Conservation (phyloP, 2,329 filamentous ascomycete species). For the Metarhizium robertsii region DNA sequence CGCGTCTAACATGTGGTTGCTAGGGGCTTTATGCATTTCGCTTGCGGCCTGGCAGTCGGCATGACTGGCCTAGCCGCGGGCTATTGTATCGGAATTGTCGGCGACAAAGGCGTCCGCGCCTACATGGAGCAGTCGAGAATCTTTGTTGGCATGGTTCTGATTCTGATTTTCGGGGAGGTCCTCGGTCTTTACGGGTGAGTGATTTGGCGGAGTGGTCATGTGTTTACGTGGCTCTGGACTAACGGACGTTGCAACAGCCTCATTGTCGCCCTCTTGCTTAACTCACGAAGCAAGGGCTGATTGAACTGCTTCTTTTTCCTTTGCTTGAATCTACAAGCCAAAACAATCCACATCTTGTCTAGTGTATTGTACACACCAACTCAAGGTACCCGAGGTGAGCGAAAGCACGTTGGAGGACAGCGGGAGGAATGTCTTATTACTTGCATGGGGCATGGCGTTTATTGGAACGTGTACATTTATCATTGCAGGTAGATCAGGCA, state of each 20-base stretch:
- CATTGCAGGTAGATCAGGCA: slow-evolving; percentile 1
- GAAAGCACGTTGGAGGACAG: not conserved
- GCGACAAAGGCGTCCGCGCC: slow-evolving; percentile 84
- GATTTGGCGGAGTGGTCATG: not conserved
- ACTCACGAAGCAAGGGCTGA: slow-evolving; percentile 69
- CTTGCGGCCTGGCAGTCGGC: slow-evolving; percentile 81
- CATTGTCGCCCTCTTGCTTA: slow-evolving; percentile 87
- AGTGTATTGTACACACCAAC: not conserved
- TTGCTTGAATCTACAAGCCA: not conserved
- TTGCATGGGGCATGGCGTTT: slow-evolving; percentile 30
- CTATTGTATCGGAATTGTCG: slow-evolving; percentile 93
- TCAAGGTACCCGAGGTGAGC: slow-evolving; percentile 10
- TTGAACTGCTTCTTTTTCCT: not conserved
- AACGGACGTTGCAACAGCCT: slow-evolving; percentile 42
- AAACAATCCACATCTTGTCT: not conserved
- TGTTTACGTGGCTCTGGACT: not conserved
- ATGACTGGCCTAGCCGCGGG: slow-evolving; percentile 88
- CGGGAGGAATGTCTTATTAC: slow-evolving; percentile 6
- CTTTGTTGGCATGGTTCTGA: slow-evolving; percentile 97
- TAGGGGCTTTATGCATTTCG: slow-evolving; percentile 89
- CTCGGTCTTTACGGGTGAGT: slow-evolving; percentile 89
- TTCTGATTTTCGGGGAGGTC: slow-evolving; percentile 97
- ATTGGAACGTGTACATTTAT: slow-evolving; percentile 25
- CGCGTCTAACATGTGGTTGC: slow-evolving; percentile 11
- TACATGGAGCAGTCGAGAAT: slow-evolving; percentile 96